Evolutionary conservation across 352 stramenopile species (phyloP).

Genomic region (Pilasporangium apinafurcum): DNA sequence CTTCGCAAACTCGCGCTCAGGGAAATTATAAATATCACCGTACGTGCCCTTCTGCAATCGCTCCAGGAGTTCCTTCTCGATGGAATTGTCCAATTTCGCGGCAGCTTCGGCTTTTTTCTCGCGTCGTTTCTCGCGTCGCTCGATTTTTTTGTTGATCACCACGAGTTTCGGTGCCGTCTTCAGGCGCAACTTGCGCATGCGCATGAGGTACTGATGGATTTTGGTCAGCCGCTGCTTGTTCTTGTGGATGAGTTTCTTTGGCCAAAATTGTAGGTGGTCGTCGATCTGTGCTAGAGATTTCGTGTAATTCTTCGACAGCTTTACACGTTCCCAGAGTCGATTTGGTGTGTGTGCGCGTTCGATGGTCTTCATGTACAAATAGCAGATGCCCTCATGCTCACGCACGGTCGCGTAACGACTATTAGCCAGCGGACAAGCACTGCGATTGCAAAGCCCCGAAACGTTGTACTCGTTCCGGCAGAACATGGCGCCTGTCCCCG

Average conservation of each 20-base stretch:
- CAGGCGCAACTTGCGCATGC: conserved; percentile 97
- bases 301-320: conserved; percentile 96
- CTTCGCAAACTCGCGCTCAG: conserved; percentile 88
- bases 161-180: conserved; percentile 93
- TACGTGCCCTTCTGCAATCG: conserved; percentile 97
- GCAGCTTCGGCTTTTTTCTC: conserved; percentile 97
- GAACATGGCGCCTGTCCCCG: conserved; percentile 91
- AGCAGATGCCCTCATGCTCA: conserved; percentile 94
- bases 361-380: conserved; percentile 98
- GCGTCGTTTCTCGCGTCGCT: conserved; percentile 91
- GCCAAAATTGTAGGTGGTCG: conserved; percentile 97
- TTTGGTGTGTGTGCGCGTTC: conserved; percentile 98
- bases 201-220: conserved; percentile 99
- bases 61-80: conserved; percentile 98
- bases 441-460: conserved; percentile 96
- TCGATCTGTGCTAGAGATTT: conserved; percentile 94
- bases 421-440: conserved; percentile 96
- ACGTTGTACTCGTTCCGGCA: conserved; percentile 98
- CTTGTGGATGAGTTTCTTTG: conserved; percentile 96
- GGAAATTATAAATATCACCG: conserved; percentile 99
- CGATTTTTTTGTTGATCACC: conserved; percentile 95
- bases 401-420: conserved; percentile 97
- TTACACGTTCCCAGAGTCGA: conserved; percentile 98
- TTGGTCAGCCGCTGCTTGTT: conserved; percentile 99
- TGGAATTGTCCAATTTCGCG: conserved; percentile 92